Conservation (phyloP, 208 protist genomes). For the Acanthamoeba culbertsoni region DNA sequence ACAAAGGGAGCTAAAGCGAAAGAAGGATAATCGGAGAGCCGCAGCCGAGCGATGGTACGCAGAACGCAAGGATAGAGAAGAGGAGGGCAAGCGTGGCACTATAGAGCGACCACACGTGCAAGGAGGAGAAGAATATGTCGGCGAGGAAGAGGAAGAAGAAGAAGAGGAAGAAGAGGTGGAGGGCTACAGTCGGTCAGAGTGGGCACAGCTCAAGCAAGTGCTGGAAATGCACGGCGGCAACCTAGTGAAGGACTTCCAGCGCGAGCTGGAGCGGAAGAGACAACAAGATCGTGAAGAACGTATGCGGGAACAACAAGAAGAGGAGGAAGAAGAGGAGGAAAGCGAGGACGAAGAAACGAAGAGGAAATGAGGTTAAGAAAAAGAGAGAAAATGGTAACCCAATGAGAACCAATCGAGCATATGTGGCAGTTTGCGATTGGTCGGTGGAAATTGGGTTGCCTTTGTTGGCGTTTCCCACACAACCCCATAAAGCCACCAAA, state of each 20-base stretch:
- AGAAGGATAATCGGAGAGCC: background rate
- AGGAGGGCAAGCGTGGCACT: background rate
- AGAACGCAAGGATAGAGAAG: background rate
- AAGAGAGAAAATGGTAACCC: background rate
- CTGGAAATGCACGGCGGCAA: background rate
- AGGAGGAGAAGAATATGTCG: background rate
- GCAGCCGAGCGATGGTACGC: background rate
- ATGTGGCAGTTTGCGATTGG: too few species aligned
- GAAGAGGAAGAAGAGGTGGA: background rate
- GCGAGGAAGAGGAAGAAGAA: background rate
- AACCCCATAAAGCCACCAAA: too few species aligned
- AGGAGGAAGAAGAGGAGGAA: constrained; percentile 4
- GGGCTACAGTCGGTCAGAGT: constrained; percentile 10
- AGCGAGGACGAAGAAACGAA: background rate
- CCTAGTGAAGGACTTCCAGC: background rate
- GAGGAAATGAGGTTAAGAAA: background rate
- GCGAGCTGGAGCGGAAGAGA: background rate
- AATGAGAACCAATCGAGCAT: background rate
- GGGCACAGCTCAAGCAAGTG: background rate
- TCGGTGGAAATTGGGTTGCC: too few species aligned
- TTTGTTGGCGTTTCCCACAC: too few species aligned
- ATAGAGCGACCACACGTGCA: background rate
- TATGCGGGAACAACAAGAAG: background rate
- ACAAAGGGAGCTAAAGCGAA: background rate
- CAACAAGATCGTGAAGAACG: constrained; percentile 21